phyloP scores from a whole-genome alignment of 805 yeast species.

The Candida cerambycidarum region DNA sequence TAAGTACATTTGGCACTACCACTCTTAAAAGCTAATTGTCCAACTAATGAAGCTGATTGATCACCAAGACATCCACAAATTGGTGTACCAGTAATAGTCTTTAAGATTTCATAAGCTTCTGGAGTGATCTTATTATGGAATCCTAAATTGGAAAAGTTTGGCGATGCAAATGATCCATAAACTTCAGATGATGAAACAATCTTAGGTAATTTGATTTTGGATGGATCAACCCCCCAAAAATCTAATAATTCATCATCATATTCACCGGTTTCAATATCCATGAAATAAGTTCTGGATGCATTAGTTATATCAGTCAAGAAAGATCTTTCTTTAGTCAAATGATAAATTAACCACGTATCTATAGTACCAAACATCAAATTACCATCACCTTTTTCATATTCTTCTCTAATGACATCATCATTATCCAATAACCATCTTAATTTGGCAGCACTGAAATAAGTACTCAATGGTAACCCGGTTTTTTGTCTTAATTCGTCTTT shows the following conservation, averaged over 20 bases:
- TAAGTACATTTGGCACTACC: conserved; percentile 95
- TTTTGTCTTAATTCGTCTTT: conserved; percentile 58
- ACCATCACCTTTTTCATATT: conserved; percentile 69
- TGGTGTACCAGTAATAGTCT: conserved; percentile 60
- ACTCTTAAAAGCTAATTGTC: conserved; percentile 78
- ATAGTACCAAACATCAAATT: conserved; percentile 89
- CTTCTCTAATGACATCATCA: conserved; percentile 60
- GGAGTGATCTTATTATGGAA: conserved; percentile 51
- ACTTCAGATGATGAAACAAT: conserved; percentile 76
- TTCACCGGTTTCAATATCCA: conserved; percentile 73
- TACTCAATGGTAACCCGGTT: conserved; percentile 85
- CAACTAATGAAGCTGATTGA: conserved; percentile 90
- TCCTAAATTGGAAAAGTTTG: conserved; percentile 53
- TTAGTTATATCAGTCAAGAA: conserved; percentile 87
- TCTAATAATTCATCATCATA: conserved; percentile 75
- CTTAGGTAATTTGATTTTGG: conserved; percentile 66
- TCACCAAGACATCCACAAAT: conserved; percentile 92
- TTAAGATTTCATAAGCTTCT: conserved; percentile 51
- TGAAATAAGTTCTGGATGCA: conserved; percentile 87
- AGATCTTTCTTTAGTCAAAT: conserved; percentile 66
- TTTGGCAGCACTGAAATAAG: conserved; percentile 90
- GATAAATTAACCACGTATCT: conserved; percentile 90
- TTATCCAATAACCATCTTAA: conserved; percentile 87
- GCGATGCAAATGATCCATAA: conserved; percentile 70
- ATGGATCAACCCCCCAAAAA: conserved; percentile 77